phyloP scores from a whole-genome alignment of 2,329 filamentous ascomycete species.

The Hypomyces perniciosus region DNA sequence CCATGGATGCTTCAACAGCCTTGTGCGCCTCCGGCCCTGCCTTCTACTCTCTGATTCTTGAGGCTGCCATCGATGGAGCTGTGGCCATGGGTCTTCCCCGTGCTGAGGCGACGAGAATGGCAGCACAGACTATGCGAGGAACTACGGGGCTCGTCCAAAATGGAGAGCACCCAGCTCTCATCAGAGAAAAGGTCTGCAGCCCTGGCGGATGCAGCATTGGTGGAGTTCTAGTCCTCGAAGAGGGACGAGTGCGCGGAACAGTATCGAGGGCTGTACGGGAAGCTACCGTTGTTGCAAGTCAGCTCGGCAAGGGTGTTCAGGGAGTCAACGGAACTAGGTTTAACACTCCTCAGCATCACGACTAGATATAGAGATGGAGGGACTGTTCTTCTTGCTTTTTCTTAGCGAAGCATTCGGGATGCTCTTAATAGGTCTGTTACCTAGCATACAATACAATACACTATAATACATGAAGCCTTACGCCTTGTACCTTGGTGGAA shows the following conservation, averaged over 20 bases:
- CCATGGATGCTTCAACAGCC: constrained; percentile 69
- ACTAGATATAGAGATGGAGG: neutral
- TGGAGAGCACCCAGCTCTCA: constrained; percentile 68
- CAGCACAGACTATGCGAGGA: constrained; percentile 71
- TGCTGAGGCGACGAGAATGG: constrained; percentile 68
- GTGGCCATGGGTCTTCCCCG: constrained; percentile 73
- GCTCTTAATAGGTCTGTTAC: constrained; percentile 3
- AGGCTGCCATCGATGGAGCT: constrained; percentile 69
- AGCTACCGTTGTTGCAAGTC: constrained; percentile 62
- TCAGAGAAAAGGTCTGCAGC: constrained; percentile 71
- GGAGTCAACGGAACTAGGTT: constrained; percentile 31
- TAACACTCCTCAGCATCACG: constrained; percentile 8
- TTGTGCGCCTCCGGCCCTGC: constrained; percentile 70
- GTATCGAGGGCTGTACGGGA: constrained; percentile 65
- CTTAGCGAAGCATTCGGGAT: constrained; percentile 4
- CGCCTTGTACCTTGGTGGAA: neutral
- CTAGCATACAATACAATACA: constrained; percentile 8
- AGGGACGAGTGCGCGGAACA: constrained; percentile 61
- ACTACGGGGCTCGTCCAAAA: constrained; percentile 62
- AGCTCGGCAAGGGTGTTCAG: constrained; percentile 43
- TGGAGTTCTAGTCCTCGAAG: constrained; percentile 67
- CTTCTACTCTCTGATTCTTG: constrained; percentile 69
- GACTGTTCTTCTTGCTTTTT: neutral
- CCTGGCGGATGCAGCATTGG: constrained; percentile 74
- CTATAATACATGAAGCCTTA: constrained; percentile 12